These are phyloP conservation scores for Spathaspora gorwiae DNA, from an alignment of 805 yeast genomes.

Conservation along the genomic window DNA sequence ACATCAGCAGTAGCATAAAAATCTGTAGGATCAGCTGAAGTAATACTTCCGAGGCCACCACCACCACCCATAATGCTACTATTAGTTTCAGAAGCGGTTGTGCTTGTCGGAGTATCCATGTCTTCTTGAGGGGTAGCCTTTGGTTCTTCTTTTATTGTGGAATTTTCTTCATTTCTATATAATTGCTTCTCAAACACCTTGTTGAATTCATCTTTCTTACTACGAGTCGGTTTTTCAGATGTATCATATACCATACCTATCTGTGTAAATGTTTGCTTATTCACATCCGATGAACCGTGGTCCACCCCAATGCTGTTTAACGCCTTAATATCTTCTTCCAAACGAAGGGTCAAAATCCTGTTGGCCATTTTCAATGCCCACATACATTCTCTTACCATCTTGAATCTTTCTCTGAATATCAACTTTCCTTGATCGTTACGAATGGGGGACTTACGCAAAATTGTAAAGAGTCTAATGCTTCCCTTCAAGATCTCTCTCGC, in stretches of 20 bases:
- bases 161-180: slow-evolving; percentile 8
- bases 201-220: slow-evolving; percentile 14
- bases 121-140: background rate
- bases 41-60: slow-evolving; percentile 1
- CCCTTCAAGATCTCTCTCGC: slow-evolving; percentile 21
- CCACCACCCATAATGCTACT: background rate
- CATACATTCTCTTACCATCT: slow-evolving; percentile 57
- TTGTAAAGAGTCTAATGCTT: slow-evolving; percentile 18
- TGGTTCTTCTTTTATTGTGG: background rate
- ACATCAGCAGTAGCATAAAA: slow-evolving; percentile 15
- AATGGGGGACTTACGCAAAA: slow-evolving; percentile 27
- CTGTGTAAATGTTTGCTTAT: slow-evolving; percentile 43
- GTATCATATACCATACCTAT: slow-evolving; percentile 27
- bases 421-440: slow-evolving; percentile 25
- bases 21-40: slow-evolving; percentile 4
- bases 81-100: background rate
- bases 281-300: slow-evolving; percentile 50
- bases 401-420: slow-evolving; percentile 30
- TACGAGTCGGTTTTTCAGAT: background rate
- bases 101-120: background rate
- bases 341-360: slow-evolving; percentile 44
- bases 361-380: slow-evolving; percentile 59
- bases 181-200: slow-evolving; percentile 15
- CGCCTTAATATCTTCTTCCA: slow-evolving; percentile 35
- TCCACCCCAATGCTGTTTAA: slow-evolving; percentile 45